These are phyloP conservation scores for Erythrophleum fordii DNA, from an alignment of 306 rosid species.

Conservation along the genomic window DNA sequence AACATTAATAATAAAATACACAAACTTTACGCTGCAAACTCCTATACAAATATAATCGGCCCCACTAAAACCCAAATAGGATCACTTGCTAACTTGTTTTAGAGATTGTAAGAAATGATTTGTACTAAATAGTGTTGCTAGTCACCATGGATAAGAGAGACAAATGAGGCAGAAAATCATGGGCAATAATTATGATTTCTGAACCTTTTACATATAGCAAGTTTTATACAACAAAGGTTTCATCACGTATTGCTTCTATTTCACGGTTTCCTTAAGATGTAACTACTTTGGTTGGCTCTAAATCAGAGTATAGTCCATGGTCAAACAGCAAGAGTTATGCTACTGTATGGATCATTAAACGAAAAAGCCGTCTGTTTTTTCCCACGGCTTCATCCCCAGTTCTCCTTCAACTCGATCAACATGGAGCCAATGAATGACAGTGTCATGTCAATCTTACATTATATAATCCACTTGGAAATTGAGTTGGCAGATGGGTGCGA, in stretches of 20 bases:
- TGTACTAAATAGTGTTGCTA: background rate
- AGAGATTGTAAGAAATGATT: background rate
- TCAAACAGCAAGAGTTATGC: conserved; percentile 2
- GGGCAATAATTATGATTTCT: background rate
- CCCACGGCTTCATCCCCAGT: conserved; percentile 25
- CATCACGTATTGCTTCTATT: background rate
- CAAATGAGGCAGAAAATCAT: background rate
- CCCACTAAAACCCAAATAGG: background rate
- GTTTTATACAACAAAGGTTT: conserved; percentile 9
- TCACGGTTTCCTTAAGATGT: background rate
- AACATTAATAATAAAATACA: background rate
- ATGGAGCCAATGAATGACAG: conserved; percentile 12
- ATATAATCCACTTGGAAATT: conserved; percentile 10
- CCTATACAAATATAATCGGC: background rate
- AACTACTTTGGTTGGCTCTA: background rate
- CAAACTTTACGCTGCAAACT: background rate
- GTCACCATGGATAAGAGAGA: background rate
- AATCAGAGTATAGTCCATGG: conserved; percentile 17
- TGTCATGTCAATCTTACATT: conserved; percentile 12
- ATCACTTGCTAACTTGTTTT: background rate
- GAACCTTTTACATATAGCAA: background rate
- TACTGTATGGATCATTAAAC: background rate
- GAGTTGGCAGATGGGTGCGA: conserved; percentile 1
- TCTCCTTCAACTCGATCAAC: conserved; percentile 17
- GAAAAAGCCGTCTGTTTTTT: background rate